Conservation (phyloP, 768 basidiomycete species). For the Boletellus emodensis region DNA sequence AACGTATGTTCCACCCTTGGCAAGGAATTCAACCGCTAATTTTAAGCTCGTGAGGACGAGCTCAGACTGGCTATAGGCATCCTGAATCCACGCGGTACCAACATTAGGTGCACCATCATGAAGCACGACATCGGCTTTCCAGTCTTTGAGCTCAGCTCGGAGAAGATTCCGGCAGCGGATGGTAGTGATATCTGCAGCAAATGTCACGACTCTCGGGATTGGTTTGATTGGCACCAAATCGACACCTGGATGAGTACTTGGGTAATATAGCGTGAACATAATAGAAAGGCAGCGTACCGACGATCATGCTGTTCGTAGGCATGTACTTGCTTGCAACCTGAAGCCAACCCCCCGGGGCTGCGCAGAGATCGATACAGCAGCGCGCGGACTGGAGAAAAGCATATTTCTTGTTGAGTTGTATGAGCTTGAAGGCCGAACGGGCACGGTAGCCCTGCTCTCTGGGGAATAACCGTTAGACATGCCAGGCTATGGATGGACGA, state of each 20-base stretch:
- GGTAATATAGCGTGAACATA: conserved; percentile 7
- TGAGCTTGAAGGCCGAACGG: conserved; percentile 98
- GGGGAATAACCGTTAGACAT: conserved; percentile 9
- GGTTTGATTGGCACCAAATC: conserved; percentile 96
- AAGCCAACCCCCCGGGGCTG: conserved; percentile 98
- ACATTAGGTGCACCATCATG: conserved; percentile 99
- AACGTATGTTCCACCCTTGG: conserved; percentile 91
- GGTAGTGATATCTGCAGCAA: conserved; percentile 93
- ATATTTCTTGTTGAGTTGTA: conserved; percentile 98
- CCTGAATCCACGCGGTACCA: conserved; percentile 98
- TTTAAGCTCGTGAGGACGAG: conserved; percentile 94
- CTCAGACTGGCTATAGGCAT: conserved; percentile 96
- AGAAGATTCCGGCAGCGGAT: conserved; percentile 83
- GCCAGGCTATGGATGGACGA: conserved; percentile 1
- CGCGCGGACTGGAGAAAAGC: conserved; percentile 81
- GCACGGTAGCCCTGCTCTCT: conserved; percentile 99
- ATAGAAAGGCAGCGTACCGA: conserved; percentile 51
- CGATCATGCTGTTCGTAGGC: conserved; percentile 87
- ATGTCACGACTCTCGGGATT: conserved; percentile 88
- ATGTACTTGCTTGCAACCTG: conserved; percentile 98
- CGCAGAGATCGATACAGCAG: conserved; percentile 97
- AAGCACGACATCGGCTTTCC: conserved; percentile 97
- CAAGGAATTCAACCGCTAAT: conserved; percentile 91
- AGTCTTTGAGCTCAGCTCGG: conserved; percentile 88
- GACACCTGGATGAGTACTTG: conserved; percentile 55